A percentile compares a stretch with the other conserved stretches of the same genome.
phyloP scores from a whole-genome alignment of 2,329 filamentous ascomycete genomes.

The Capronia epimyces region DNA sequence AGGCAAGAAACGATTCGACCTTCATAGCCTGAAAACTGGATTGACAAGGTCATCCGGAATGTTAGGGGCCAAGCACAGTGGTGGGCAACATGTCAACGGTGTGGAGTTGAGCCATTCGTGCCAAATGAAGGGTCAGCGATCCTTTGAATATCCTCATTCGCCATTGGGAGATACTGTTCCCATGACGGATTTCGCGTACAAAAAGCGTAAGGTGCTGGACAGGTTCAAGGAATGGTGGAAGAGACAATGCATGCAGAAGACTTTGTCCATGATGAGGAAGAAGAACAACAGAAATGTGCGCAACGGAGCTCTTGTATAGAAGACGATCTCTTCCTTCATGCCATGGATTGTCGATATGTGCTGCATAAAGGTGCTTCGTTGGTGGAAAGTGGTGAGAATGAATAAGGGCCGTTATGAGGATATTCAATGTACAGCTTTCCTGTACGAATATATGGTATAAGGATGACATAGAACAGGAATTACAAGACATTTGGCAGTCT shows the following conservation, averaged over 20 bases:
- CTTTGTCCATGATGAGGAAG: conserved; percentile 13
- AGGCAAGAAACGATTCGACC: conserved; percentile 17
- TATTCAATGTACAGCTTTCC: neutral
- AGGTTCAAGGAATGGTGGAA: conserved; percentile 28
- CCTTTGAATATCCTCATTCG: conserved; percentile 15
- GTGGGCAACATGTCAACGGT: conserved; percentile 2
- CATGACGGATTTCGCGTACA: conserved; percentile 29
- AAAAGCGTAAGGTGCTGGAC: conserved; percentile 26
- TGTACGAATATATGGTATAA: neutral
- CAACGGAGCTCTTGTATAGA: conserved; percentile 10
- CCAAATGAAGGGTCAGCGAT: conserved; percentile 14
- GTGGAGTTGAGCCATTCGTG: conserved; percentile 10
- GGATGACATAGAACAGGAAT: neutral
- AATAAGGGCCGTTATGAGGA: neutral
- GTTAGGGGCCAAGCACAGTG: conserved; percentile 11
- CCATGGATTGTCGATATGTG: neutral
- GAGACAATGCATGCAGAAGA: conserved; percentile 23
- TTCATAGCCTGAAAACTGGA: conserved; percentile 20
- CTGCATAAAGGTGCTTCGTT: neutral
- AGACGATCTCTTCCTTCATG: conserved; percentile 1
- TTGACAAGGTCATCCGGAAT: conserved; percentile 19
- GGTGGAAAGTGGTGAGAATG: neutral
- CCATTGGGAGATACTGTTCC: conserved; percentile 16
- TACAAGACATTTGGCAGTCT: neutral
- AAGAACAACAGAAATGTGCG: conserved; percentile 11